Base-by-base conservation (phyloP, 441 rosid genomes). In the Pelargonium australe region DNA sequence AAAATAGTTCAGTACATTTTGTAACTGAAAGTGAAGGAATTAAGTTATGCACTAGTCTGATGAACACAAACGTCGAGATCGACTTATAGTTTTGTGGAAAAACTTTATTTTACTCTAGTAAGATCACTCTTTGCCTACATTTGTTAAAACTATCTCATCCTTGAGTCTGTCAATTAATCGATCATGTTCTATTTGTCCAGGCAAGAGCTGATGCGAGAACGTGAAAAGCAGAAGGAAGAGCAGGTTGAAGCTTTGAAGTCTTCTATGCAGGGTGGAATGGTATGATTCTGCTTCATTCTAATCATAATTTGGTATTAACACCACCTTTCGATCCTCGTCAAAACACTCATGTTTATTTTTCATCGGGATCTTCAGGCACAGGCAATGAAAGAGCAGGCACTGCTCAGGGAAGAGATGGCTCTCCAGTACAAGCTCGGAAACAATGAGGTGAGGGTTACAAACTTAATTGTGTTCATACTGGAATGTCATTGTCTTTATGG, bases 241-340 rank as follows among this genome's bases (percentile, higher is more conserved):
- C 73, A 91, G 82, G 91, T 91, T 31, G 73, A 81, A 72, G 80
- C 88, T 66, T 82, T 93, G 51, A 93, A 91, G 80, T 75, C 51
- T 8, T 81, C 96, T n/a, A 91, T 93, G 98, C 91, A 93, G 87
- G 79, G 91, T 65, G 98, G 98, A 88, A 89, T 91, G 97, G 97
- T 93, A 19, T 73, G 90, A 77, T 23, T 68, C 66, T 62, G 45
- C 0, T 12, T 37, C 65, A 5, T n/a, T 64, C 12, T 41, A 3
- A 13, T 43, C 43, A 13, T 65, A 74, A 23, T 13, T 40, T 51
- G 13, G 16, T 25, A 34, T 53, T 68, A 62, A 37, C 63, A 2
- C 45, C 13, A 66, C 31, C 10, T 17, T 45, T 67, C 37, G 20
- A 31, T 47, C 63, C 40, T 31, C n/a, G 1, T 41, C 45, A 41